Evolutionary conservation across 2,329 filamentous ascomycete genomes (phyloP).

Genomic region (Epichloe hybrida): DNA sequence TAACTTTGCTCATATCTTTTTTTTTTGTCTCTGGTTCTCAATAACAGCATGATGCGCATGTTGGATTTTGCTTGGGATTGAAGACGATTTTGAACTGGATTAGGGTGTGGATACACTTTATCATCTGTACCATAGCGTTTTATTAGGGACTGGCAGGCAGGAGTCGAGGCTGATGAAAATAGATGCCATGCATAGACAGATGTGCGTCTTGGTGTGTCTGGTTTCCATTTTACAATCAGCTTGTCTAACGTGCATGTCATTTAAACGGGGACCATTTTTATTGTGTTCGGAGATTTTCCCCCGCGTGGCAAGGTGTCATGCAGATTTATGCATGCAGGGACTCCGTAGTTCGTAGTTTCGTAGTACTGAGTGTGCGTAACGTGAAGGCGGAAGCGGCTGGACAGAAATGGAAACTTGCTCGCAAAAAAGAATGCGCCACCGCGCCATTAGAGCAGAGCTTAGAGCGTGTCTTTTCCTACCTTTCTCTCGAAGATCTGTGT

Average conservation of each 20-base stretch:
- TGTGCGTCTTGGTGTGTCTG: neutral
- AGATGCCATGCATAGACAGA: neutral
- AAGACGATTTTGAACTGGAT: neutral
- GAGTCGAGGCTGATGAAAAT: neutral
- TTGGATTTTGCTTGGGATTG: neutral
- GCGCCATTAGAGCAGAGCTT: too few species aligned
- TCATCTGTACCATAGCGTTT: neutral
- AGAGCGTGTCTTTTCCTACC: too few species aligned
- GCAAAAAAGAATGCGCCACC: too few species aligned
- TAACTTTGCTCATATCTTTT: neutral
- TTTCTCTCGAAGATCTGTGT: too few species aligned
- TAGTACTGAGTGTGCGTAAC: too few species aligned
- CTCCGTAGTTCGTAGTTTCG: too few species aligned
- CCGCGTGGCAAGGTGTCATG: too few species aligned
- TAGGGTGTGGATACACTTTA: neutral
- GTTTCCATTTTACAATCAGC: neutral
- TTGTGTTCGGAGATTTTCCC: too few species aligned
- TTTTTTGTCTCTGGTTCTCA: neutral
- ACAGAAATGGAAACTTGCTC: too few species aligned
- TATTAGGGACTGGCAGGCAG: neutral
- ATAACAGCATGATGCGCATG: neutral
- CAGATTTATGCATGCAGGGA: too few species aligned
- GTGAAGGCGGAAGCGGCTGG: too few species aligned
- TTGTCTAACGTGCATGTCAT: neutral
- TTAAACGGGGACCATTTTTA: too few species aligned